These are phyloP conservation scores for Galerina sulciceps DNA, from an alignment of 768 basidiomycete species.

Conservation along the genomic window DNA sequence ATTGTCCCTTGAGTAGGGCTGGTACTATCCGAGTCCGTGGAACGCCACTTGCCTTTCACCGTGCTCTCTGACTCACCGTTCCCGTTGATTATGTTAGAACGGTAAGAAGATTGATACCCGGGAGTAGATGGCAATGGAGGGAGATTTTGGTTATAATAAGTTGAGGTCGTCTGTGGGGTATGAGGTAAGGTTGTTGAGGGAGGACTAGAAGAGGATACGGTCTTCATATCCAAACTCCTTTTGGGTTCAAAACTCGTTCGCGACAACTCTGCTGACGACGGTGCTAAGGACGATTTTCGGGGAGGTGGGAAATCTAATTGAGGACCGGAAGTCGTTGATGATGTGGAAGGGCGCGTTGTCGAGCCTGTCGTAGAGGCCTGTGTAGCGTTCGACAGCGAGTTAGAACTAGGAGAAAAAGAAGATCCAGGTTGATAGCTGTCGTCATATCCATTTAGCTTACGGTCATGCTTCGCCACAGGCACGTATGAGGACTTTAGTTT, in stretches of 20 bases:
- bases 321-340: constrained; percentile 22
- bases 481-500: constrained; percentile 19
- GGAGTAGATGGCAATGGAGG: constrained; percentile 15
- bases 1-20: not conserved
- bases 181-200: not conserved
- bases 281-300: constrained; percentile 28
- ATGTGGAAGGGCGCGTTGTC: constrained; percentile 25
- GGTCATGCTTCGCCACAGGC: constrained; percentile 16
- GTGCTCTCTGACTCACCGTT: constrained; percentile 11
- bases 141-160: not conserved
- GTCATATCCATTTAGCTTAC: constrained; percentile 27
- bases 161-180: not conserved
- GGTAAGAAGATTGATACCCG: constrained; percentile 9
- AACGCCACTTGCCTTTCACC: constrained; percentile 15
- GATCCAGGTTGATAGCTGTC: constrained; percentile 30
- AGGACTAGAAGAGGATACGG: constrained; percentile 3
- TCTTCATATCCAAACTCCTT: constrained; percentile 18
- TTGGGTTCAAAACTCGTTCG: constrained; percentile 22
- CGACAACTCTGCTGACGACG: constrained; percentile 18
- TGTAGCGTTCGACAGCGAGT: constrained; percentile 20
- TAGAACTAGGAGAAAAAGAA: constrained; percentile 31
- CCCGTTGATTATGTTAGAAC: constrained; percentile 20
- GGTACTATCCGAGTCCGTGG: constrained; percentile 5
- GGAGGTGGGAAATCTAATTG: constrained; percentile 24
- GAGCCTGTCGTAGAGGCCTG: constrained; percentile 21